These are phyloP conservation scores for Mycena albidolilacea DNA, from an alignment of 768 basidiomycete genomes.

Conservation along the genomic window DNA sequence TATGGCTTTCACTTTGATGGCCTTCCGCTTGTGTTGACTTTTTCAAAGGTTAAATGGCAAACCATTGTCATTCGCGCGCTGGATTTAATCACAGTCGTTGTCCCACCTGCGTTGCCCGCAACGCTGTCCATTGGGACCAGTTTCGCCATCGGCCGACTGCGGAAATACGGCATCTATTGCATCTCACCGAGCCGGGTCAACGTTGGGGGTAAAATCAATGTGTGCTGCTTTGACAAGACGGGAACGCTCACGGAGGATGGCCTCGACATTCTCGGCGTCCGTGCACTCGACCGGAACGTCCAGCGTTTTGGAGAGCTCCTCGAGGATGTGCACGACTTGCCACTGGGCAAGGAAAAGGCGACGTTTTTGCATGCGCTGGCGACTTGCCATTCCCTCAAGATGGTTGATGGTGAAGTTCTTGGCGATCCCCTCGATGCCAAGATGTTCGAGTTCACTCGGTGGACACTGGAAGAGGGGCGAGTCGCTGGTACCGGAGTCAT, in stretches of 20 bases:
- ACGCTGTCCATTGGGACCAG: slow-evolving; percentile 98
- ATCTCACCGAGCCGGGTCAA: slow-evolving; percentile 97
- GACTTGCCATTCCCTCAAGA: slow-evolving; percentile 96
- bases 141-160: slow-evolving; percentile 91
- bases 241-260: slow-evolving; percentile 99
- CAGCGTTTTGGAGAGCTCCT: slow-evolving; percentile 93
- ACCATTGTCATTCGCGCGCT: slow-evolving; percentile 93
- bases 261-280: slow-evolving; percentile 95
- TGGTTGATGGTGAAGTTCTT: slow-evolving; percentile 88
- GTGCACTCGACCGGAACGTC: slow-evolving; percentile 82
- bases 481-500: slow-evolving; percentile 79
- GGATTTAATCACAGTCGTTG: slow-evolving; percentile 96
- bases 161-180: slow-evolving; percentile 92
- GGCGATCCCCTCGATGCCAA: slow-evolving; percentile 97
- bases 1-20: slow-evolving; percentile 53
- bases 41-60: slow-evolving; percentile 82
- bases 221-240: slow-evolving; percentile 99
- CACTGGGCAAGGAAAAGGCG: slow-evolving; percentile 79
- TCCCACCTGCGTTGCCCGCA: slow-evolving; percentile 97
- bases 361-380: slow-evolving; percentile 93
- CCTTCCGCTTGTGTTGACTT: slow-evolving; percentile 15
- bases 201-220: slow-evolving; percentile 95
- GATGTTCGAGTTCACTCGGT: slow-evolving; percentile 98
- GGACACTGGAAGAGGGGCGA: slow-evolving; percentile 95
- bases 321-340: slow-evolving; percentile 89